These are phyloP conservation scores for Trematosphaeria pertusa DNA, from an alignment of 2,329 filamentous ascomycete species.

Conservation along the genomic window DNA sequence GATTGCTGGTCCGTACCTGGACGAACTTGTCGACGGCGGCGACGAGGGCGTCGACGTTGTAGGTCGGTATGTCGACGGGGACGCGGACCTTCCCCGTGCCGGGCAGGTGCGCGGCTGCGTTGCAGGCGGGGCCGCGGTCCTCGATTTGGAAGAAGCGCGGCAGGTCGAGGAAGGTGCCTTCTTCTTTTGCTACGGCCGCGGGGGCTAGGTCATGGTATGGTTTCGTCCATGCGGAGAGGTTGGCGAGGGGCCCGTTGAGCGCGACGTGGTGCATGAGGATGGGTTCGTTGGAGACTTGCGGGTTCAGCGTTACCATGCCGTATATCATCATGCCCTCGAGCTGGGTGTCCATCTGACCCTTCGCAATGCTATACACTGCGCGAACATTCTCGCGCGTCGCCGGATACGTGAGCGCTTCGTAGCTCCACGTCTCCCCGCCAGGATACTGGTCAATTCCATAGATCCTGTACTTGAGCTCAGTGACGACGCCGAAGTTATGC, in stretches of 20 bases:
- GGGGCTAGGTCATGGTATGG: constrained; percentile 7
- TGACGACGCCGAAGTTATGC: constrained; percentile 44
- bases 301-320: constrained; percentile 3
- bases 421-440: constrained; percentile 13
- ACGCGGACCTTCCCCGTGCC: constrained; percentile 8
- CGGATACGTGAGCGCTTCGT: constrained; percentile 10
- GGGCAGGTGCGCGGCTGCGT: constrained; percentile 3
- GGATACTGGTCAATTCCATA: constrained; percentile 6
- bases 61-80: constrained; percentile 14
- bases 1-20: constrained; percentile 2
- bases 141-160: constrained; percentile 5
- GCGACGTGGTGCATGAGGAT: constrained; percentile 9
- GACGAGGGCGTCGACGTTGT: constrained; percentile 15
- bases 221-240: neutral
- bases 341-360: constrained; percentile 3
- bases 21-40: constrained; percentile 3
- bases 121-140: constrained; percentile 6
- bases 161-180: constrained; percentile 15
- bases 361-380: constrained; percentile 9
- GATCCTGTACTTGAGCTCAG: constrained; percentile 18
- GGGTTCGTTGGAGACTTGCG: neutral
- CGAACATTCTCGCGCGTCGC: constrained; percentile 8
- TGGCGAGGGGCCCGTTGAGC: constrained; percentile 4
- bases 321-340: constrained; percentile 9
- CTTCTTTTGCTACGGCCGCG: neutral